Conservation (phyloP, 345 rosid species). For the Camelina sativa region DNA sequence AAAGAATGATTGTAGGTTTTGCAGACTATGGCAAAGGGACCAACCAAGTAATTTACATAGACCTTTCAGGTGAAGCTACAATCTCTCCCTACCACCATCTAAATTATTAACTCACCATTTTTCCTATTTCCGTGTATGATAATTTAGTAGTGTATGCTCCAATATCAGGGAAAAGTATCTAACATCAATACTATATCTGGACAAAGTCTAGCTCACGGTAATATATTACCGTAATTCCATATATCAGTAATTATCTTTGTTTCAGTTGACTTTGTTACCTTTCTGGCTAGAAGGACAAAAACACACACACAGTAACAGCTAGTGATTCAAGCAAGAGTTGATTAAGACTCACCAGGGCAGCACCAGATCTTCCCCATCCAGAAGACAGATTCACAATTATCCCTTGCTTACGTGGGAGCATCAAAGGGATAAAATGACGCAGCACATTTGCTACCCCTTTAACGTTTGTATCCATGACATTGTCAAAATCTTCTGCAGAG, state of each 20-base stretch:
- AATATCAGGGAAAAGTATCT: not conserved
- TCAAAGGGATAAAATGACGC: constrained; percentile 88
- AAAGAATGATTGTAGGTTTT: not conserved
- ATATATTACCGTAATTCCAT: not conserved
- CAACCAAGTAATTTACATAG: not conserved
- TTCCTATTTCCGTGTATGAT: not conserved
- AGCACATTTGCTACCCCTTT: constrained; percentile 83
- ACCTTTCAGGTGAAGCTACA: constrained; percentile 1
- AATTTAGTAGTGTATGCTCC: not conserved
- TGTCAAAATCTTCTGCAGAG: constrained; percentile 83
- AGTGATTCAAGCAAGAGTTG: constrained; percentile 11
- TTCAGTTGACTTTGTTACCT: not conserved
- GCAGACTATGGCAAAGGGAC: constrained; percentile 9
- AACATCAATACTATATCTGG: not conserved
- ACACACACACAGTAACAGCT: not conserved
- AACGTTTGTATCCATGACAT: constrained; percentile 86
- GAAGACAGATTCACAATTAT: constrained; percentile 89
- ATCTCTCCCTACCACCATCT: constrained; percentile 5
- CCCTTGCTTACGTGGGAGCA: constrained; percentile 82
- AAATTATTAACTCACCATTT: not conserved
- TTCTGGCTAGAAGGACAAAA: constrained; percentile 13
- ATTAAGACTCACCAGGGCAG: constrained; percentile 74
- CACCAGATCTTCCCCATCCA: constrained; percentile 98
- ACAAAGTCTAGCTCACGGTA: not conserved
- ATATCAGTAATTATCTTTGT: not conserved